Base-by-base conservation (phyloP, 805 yeast species). In the Hanseniaspora lachancei region DNA sequence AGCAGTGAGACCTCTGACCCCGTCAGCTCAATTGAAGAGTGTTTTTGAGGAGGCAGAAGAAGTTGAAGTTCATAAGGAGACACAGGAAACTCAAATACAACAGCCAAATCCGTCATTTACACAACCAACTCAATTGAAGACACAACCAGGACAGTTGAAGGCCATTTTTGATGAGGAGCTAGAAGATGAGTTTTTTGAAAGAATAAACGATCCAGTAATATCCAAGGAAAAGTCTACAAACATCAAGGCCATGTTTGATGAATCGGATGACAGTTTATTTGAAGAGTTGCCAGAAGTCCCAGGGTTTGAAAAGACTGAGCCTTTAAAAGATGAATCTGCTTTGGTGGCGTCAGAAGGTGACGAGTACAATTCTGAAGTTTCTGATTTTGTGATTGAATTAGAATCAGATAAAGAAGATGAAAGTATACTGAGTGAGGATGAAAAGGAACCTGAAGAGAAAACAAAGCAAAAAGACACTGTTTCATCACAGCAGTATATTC, bases 351-450 rank as follows among this genome's bases (percentile, higher is more conserved):
- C 34, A 43, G 34, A 43, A 13, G 29, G 5, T 10, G 39, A 46
- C 2, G 49, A 46, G n/a, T 52, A 35, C 18, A 20, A 44, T 16
- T 52, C 55, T 13, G 55, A 52, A 44, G 40, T 52, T 7, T 52
- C 55, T 13, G 55, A 52, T 27, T 52, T 29, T 38, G 55, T 36
- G 38, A 44, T 52, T 52, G 55, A 52, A 24, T 7, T 52, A 21
- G 23, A 44, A n/a, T 42, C 55, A 23, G 39, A 35, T 12, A 36
- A 44, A 35, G 38, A 32, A 32, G 35, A 23, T 23, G 44, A 23
- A 10, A 27, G 5, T 5, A 41, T 23, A 4, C 29, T 41, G 4
- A 15, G 44, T 41, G 44, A 41, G 2, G 29, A 6, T 23, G 44
- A 41, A 16, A n/a, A 12, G 2, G 18, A 15, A 41, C 12, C 16